Evolutionary conservation across 2,329 filamentous ascomycete genomes (phyloP), one percentile per base, ranked within the genome.

Genomic region (Dothideomycetidae sp.): DNA sequence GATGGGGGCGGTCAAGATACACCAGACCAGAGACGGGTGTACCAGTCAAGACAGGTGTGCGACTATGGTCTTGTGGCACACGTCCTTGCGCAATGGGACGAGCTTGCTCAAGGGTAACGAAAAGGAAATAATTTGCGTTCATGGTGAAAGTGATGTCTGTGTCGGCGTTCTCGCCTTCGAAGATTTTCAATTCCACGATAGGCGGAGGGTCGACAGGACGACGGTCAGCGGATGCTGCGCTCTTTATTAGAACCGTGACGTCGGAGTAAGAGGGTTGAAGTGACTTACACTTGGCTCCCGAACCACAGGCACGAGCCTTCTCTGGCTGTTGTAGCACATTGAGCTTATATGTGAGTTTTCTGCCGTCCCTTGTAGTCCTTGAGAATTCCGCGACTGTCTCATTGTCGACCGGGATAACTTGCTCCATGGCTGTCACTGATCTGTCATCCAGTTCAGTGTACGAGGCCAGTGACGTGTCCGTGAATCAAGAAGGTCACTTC

Each of bases 91-190:
- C 84, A 42, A 94, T 80, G 18, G 76, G 73, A 26, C 86, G 81
- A 17, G 84, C 81, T 49, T 83, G 77, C 54, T 94, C 85, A 42
- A 98, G 69, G 4, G 85, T 94, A 36, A 86, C 83, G 52, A 84
- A 96, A 29, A 96, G 76, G 62, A 98, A 96, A 71, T 96, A 96
- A 61, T 93, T 93, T 54, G 86, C 86, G 54, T 93, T 88, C 66
- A 94, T 93, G 42, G 75, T 72, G 52, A 93, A 93, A 2, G 90
- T 96, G 51, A 75, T 66, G 16, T 75, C 71, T 26, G 48, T 42
- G 11, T 61, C 57, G 16, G 62, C 57, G 7, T 59, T 45, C 12
- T 60, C 55, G 37, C 78, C 81, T 53, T 93, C 81, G 50, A 76
- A 84, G 46, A 96, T 81, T 47, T 78, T 79, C 44, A 98, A 67